Evolutionary conservation across 75 land plant genomes (phyloP).

Genomic region (Gnetum montanum): DNA sequence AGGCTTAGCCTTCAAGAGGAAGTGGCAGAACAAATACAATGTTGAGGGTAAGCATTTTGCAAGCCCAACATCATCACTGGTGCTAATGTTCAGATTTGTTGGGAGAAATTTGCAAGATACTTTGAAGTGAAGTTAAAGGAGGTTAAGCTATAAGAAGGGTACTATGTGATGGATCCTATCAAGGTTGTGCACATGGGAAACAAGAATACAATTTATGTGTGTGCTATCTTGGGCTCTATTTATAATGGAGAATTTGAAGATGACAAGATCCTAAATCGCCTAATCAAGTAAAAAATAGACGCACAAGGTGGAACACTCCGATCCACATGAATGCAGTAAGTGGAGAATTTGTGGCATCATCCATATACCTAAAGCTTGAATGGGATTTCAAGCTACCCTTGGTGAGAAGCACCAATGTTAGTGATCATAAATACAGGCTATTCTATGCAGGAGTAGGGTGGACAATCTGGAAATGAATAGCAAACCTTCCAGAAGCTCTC

Average conservation of each 20-base stretch:
- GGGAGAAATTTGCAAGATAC: slow-evolving; percentile 65
- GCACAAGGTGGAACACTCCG: slow-evolving; percentile 39
- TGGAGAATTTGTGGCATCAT: slow-evolving; percentile 60
- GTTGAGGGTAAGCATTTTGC: slow-evolving; percentile 43
- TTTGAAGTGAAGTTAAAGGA: slow-evolving; percentile 63
- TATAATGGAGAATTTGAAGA: slow-evolving; percentile 69
- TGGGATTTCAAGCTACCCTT: slow-evolving; percentile 57
- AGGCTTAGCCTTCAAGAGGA: slow-evolving; percentile 52
- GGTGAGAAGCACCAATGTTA: slow-evolving; percentile 60
- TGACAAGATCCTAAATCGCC: slow-evolving; percentile 42
- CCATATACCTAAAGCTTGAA: slow-evolving; percentile 45
- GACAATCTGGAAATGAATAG: slow-evolving; percentile 39
- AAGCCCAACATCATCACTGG: slow-evolving; percentile 61
- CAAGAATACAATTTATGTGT: slow-evolving; percentile 63
- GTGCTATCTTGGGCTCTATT: slow-evolving; percentile 59
- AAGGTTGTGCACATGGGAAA: slow-evolving; percentile 59
- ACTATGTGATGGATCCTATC: slow-evolving; percentile 60
- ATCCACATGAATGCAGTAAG: slow-evolving; percentile 62
- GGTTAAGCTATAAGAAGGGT: slow-evolving; percentile 44
- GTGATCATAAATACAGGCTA: slow-evolving; percentile 55
- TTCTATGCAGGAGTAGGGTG: slow-evolving; percentile 57
- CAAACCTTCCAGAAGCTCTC: slow-evolving; percentile 52
- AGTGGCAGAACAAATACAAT: slow-evolving; percentile 52
- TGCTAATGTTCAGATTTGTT: slow-evolving; percentile 57
- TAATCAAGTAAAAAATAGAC: slow-evolving; percentile 43